Percentiles rank a stretch among this genome's conserved stretches.
Evolutionary conservation across 768 basidiomycete genomes (phyloP).

Genomic region (Boletus vermiculosoides): DNA sequence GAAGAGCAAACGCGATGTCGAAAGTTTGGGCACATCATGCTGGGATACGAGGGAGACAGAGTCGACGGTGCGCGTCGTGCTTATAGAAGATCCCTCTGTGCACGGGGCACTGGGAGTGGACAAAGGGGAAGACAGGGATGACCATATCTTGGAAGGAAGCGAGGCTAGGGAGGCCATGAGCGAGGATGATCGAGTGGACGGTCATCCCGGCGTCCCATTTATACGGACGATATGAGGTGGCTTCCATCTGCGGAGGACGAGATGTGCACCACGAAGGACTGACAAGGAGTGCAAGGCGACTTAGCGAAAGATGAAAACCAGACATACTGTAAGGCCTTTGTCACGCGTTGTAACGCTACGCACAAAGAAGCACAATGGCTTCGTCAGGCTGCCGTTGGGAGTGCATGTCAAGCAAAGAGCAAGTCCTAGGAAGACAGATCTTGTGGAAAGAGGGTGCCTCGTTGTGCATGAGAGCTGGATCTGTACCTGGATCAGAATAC

Average conservation of each 20-base stretch:
- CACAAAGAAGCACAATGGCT: slow-evolving; percentile 29
- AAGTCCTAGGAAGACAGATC: slow-evolving; percentile 14
- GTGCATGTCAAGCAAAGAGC: slow-evolving; percentile 10
- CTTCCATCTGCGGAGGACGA: slow-evolving; percentile 24
- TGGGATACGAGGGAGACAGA: slow-evolving; percentile 24
- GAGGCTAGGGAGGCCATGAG: slow-evolving; percentile 20
- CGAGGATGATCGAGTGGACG: slow-evolving; percentile 4
- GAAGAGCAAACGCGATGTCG: slow-evolving; percentile 55
- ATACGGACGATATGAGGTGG: slow-evolving; percentile 24
- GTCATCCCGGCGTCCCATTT: slow-evolving; percentile 20
- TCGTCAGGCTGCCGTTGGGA: slow-evolving; percentile 10
- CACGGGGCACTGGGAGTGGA: slow-evolving; percentile 8
- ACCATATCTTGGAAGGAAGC: slow-evolving; percentile 7
- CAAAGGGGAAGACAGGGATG: slow-evolving; percentile 1
- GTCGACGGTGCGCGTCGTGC: slow-evolving; percentile 19
- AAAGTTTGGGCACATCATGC: slow-evolving; percentile 34
- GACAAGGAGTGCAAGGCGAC: slow-evolving; percentile 18
- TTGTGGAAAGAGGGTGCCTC: slow-evolving; percentile 13
- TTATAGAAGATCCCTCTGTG: slow-evolving; percentile 25
- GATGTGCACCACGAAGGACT: slow-evolving; percentile 13
- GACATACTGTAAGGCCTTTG: slow-evolving; percentile 27
- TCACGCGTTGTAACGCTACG: slow-evolving; percentile 25
- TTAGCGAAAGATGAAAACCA: slow-evolving; percentile 30
- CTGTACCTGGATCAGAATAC: slow-evolving; percentile 21
- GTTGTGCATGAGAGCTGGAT: slow-evolving; percentile 14